phyloP scores from a whole-genome alignment of 2,329 filamentous ascomycete species.

The Geoglossum cookeanum region DNA sequence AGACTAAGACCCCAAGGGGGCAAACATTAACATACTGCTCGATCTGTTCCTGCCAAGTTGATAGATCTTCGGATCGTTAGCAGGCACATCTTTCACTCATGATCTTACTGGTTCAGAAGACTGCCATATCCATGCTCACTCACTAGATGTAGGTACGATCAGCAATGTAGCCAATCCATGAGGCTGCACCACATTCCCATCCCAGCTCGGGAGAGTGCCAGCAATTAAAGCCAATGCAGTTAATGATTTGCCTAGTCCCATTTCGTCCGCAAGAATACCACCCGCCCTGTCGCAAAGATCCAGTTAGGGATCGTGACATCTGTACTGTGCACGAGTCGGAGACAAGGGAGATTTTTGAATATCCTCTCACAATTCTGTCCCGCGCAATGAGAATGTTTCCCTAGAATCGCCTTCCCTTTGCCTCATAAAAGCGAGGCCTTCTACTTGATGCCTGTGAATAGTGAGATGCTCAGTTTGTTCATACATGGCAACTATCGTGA shows the following conservation, averaged over 20 bases:
- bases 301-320: too few species aligned
- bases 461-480: not conserved
- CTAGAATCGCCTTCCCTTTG: not conserved
- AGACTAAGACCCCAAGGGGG: too few species aligned
- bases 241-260: conserved; percentile 73
- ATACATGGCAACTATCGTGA: not conserved
- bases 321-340: too few species aligned
- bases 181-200: conserved; percentile 19
- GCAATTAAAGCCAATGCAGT: conserved; percentile 64
- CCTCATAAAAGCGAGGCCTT: not conserved
- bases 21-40: too few species aligned
- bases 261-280: conserved; percentile 61
- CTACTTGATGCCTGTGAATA: not conserved
- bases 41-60: conserved; percentile 74
- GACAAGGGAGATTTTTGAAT: too few species aligned
- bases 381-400: not conserved
- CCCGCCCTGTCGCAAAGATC: conserved; percentile 23
- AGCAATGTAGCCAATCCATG: not conserved
- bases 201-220: conserved; percentile 38
- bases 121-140: not conserved
- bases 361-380: too few species aligned
- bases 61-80: conserved; percentile 64
- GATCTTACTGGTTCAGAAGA: too few species aligned
- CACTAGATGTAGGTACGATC: not conserved
- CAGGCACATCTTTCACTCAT: conserved; percentile 43